Percentiles rank a stretch among this genome's conserved stretches.
phyloP scores from a whole-genome alignment of 352 stramenopile species.

The Blastocystis sp. region DNA sequence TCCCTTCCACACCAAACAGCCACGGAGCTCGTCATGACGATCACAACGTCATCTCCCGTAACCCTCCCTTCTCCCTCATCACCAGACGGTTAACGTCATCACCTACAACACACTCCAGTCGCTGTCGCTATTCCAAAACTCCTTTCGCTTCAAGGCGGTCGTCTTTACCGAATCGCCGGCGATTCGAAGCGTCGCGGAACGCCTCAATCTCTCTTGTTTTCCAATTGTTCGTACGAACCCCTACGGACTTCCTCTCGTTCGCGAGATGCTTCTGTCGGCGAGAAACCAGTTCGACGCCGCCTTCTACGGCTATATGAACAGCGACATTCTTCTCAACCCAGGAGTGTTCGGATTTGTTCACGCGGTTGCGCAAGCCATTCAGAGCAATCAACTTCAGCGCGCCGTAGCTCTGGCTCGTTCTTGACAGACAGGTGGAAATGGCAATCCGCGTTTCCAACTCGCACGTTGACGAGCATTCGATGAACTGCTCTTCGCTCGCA shows the following conservation, averaged over 20 bases:
- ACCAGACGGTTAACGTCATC: neutral
- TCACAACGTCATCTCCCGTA: neutral
- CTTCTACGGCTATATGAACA: constrained; percentile 14
- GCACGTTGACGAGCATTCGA: neutral
- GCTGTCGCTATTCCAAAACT: neutral
- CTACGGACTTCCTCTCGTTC: neutral
- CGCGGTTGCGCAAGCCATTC: neutral
- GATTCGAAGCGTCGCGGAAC: neutral
- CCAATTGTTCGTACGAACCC: neutral
- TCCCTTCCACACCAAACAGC: too few species aligned
- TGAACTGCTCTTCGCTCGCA: neutral
- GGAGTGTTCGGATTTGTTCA: neutral
- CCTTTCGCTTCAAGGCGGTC: neutral
- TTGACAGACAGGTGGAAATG: neutral
- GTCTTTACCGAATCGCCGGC: neutral
- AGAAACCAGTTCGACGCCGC: neutral
- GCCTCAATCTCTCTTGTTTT: neutral
- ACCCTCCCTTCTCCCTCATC: neutral
- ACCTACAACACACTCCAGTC: neutral
- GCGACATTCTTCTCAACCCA: constrained; percentile 3
- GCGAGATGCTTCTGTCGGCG: neutral
- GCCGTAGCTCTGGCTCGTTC: too few species aligned
- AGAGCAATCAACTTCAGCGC: neutral
- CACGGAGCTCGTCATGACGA: neutral
- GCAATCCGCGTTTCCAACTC: neutral